These are phyloP conservation scores for Sisymbrium irio DNA, from an alignment of 345 rosid species.

Conservation along the genomic window DNA sequence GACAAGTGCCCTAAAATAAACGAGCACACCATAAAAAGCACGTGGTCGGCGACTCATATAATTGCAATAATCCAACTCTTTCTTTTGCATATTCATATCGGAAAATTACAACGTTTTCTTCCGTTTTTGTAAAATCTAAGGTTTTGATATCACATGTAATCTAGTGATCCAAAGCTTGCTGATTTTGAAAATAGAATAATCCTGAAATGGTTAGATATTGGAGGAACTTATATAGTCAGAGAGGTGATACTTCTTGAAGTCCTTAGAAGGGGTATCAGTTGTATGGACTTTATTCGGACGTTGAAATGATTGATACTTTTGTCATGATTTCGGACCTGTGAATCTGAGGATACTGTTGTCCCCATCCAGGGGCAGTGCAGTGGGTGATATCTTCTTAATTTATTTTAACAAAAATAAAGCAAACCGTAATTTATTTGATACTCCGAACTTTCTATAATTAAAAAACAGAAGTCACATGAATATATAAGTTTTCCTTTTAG, in stretches of 20 bases:
- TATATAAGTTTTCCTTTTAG: no score
- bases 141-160: conserved; percentile 15
- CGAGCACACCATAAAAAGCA: not conserved
- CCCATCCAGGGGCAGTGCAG: no score
- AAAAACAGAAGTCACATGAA: no score
- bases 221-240: not conserved
- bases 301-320: no score
- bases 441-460: no score
- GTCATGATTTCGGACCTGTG: no score
- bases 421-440: not conserved
- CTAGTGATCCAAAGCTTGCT: not conserved
- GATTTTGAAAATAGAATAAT: not conserved
- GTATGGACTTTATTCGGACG: not conserved
- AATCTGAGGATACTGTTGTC: no score
- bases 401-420: not conserved
- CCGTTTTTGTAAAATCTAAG: conserved; percentile 1
- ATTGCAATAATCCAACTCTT: not conserved
- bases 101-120: not conserved
- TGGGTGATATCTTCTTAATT: not conserved
- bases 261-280: not conserved
- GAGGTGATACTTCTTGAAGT: not conserved
- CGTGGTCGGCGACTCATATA: conserved; percentile 23
- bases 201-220: not conserved
- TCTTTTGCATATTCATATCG: not conserved
- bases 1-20: conserved; percentile 15